Evolutionary conservation across 257 asterid genomes (phyloP), one percentile per base, ranked within the genome.

Genomic region (Fraxinus americana): DNA sequence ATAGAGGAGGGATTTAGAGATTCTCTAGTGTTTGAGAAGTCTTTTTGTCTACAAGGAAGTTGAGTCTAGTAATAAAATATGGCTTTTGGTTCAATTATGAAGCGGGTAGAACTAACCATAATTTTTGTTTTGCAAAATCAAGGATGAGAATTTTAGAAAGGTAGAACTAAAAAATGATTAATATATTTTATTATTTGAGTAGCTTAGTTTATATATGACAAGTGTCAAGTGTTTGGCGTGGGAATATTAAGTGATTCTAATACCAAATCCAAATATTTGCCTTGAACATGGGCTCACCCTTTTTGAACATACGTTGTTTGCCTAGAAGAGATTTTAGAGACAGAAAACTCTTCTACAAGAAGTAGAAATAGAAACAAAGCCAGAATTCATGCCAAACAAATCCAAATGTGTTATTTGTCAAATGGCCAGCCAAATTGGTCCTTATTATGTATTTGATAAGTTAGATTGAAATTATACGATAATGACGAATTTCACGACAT

Each of bases 1-100:
- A 54, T 19, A 6, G 65, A 54, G 65, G 65, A 4, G 65, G 65
- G 27, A n/a, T 9, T 54, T 54, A n/a, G 27, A 54, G 65, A 54
- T 19, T 54, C 65, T 54, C 65, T 54, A 16, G 27, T 17, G 27
- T 54, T 54, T 19, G 65, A 54, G 23, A 54, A 54, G 65, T 54
- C 4, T 29, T 35, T 70, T 69, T 70, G 76, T 75, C 69, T 13
- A 61, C n/a, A 21, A 8, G 68, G 57, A 65, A 75, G 77, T 75
- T 79, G 67, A 23, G 19, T 32, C 70, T 79, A 1, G 11, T 59
- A n/a, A 6, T 67, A 77, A 39, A 78, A 67, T 80, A 78, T 68
- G 83, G 77, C 23, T 21, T 43, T 78, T 36, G 36, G 68, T 27
- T 77, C 74, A 83, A 88, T 87, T 70, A 90, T 88, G 23, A 76